phyloP scores from a whole-genome alignment of 2,329 filamentous ascomycete genomes.

The Colletotrichum liaoningense region DNA sequence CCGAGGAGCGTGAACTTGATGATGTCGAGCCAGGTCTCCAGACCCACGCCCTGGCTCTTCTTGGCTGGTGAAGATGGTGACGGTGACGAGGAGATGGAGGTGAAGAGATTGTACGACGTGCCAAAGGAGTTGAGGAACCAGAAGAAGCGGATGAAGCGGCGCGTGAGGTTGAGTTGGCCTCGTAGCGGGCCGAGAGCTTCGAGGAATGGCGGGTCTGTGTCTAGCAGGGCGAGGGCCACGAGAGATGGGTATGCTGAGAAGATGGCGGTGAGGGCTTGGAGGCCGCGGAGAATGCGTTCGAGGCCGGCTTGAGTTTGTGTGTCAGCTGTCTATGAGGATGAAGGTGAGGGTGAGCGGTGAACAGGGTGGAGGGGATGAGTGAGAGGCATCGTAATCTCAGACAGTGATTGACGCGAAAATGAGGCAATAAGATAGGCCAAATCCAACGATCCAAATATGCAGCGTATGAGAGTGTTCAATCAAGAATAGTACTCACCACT shows the following conservation, averaged over 20 bases:
- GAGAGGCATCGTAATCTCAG: background rate
- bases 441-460: background rate
- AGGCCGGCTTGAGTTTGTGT: constrained; percentile 61
- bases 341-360: background rate
- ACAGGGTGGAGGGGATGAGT: too few relatives aligned
- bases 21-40: constrained; percentile 63
- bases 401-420: background rate
- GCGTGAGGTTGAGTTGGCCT: constrained; percentile 57
- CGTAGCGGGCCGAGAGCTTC: constrained; percentile 50
- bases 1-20: constrained; percentile 70
- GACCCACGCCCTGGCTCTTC: background rate
- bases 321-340: constrained; percentile 3
- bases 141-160: constrained; percentile 76
- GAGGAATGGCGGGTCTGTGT: constrained; percentile 9
- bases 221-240: constrained; percentile 46
- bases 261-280: constrained; percentile 65
- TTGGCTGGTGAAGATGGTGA: constrained; percentile 23
- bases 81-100: constrained; percentile 37
- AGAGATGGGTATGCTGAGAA: constrained; percentile 57
- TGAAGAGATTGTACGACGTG: constrained; percentile 58
- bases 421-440: background rate
- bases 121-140: constrained; percentile 73
- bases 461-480: background rate
- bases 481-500: constrained; percentile 48
- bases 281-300: constrained; percentile 69